Conservation (phyloP, 2,329 filamentous ascomycete genomes). For the Chaetomiaceae sp. region DNA sequence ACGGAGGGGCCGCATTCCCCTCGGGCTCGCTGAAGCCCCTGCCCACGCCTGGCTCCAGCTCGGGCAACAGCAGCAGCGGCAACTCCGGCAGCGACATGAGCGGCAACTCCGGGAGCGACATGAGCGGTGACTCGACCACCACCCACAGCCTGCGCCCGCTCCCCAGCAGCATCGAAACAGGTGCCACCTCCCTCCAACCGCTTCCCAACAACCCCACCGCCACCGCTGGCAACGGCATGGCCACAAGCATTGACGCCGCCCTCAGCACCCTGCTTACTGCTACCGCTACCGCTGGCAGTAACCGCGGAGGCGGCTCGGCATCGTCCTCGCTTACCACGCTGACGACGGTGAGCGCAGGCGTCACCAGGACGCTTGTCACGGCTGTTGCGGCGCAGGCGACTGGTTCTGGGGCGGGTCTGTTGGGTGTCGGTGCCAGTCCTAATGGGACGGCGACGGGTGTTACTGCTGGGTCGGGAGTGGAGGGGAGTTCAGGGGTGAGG, state of each 20-base stretch:
- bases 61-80: background rate
- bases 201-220: background rate
- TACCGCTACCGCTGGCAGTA: background rate
- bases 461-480: background rate
- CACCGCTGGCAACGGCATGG: background rate
- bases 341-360: slow-evolving; percentile 11
- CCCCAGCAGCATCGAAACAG: background rate
- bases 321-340: slow-evolving; percentile 8
- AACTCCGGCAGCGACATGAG: background rate
- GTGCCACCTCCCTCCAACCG: background rate
- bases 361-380: slow-evolving; percentile 10
- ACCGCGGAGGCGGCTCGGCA: background rate
- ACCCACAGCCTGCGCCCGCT: background rate
- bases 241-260: background rate
- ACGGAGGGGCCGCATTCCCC: too few relatives aligned
- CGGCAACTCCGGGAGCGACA: background rate
- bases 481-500: background rate
- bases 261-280: background rate
- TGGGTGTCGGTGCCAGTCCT: background rate
- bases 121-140: background rate
- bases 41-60: background rate
- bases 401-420: background rate
- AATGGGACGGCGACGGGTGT: background rate
- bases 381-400: slow-evolving; percentile 8
- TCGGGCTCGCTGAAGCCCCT: background rate